Evolutionary conservation across 768 basidiomycete genomes (phyloP).

Genomic region (Arthromyces matolae): DNA sequence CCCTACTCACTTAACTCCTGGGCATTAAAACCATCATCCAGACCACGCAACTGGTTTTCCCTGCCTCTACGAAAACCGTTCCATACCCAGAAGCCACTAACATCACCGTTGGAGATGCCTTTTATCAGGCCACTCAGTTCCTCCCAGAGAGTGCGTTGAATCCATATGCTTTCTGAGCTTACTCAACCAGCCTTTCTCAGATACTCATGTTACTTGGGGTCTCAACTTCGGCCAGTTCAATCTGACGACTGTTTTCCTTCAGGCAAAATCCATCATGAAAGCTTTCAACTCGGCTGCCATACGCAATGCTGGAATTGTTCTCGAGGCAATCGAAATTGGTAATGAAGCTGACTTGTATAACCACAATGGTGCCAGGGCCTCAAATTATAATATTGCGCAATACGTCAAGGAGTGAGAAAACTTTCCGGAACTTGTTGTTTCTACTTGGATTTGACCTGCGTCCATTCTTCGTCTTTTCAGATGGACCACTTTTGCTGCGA

Average conservation of each 20-base stretch:
- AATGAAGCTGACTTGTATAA: conserved; percentile 60
- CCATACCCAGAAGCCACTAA: conserved; percentile 67
- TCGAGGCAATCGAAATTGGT: conserved; percentile 59
- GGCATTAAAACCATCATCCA: neutral
- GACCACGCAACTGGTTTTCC: conserved; percentile 40
- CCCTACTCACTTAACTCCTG: neutral
- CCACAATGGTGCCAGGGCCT: conserved; percentile 40
- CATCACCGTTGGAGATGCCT: conserved; percentile 56
- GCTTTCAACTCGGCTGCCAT: conserved; percentile 45
- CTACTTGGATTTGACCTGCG: too few relatives aligned
- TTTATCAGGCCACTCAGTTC: conserved; percentile 36
- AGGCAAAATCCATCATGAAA: conserved; percentile 45
- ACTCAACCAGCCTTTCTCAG: conserved; percentile 23
- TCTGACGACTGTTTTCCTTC: conserved; percentile 45
- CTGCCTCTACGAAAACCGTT: conserved; percentile 39
- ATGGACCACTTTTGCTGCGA: conserved; percentile 38
- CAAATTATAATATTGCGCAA: conserved; percentile 38
- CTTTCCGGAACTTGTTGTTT: too few relatives aligned
- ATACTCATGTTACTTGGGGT: conserved; percentile 64
- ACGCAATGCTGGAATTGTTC: conserved; percentile 36
- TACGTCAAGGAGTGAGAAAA: conserved; percentile 53
- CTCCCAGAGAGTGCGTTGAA: conserved; percentile 9
- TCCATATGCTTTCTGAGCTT: neutral
- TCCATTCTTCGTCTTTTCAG: too few relatives aligned
- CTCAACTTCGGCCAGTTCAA: conserved; percentile 60